Evolutionary conservation across 2,329 filamentous ascomycete species (phyloP), one percentile per base, ranked within the genome.

Genomic region (Xylaria sp.): DNA sequence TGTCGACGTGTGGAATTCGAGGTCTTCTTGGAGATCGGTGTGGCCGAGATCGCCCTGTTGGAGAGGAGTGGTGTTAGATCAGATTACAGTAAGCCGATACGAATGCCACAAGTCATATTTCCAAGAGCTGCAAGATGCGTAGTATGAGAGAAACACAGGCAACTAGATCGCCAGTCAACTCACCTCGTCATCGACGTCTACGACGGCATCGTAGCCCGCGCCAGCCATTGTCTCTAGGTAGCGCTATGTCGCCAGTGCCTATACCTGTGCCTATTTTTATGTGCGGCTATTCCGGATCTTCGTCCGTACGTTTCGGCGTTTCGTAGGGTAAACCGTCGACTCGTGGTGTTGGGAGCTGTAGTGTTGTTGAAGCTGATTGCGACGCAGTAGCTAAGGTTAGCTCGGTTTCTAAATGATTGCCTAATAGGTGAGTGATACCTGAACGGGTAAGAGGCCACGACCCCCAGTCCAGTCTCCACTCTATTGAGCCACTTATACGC

Each of bases 1-100:
- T 84, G 92, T 89, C 73, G 94, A 98, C 78, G 90, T 92, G 86
- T 99, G 96, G 85, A 99, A 99, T 87, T 98, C 96, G 80, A 99
- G 94, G 82, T 98, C 96, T 81, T 98, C 95, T 85, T 98, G 94
- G 27, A 99, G 91, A 81, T 99, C 96, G 65, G 96, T 99, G 83
- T 98, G 94, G 77, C 96, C 96, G 79, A 99, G 90, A 82, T 99
- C 96, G 77, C 95, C 95, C 94, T 98, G 17, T 48, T 51, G 17
- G 36, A 75, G 39, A 19, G 11, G 21, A 56, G 27, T 4, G 30
- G 42, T 11, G 27, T 56, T 56, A 7, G 4, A 4, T 14, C n/a
- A 21, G 47, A 27, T n/a, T 27, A 19, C 19, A 11, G 11, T n/a
- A n/a, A n/a, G 47, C n/a, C n/a, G 5, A 48, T 58, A 48, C 19